Conservation (phyloP, 2,329 filamentous ascomycete genomes). For the Aspergillus sp. region DNA sequence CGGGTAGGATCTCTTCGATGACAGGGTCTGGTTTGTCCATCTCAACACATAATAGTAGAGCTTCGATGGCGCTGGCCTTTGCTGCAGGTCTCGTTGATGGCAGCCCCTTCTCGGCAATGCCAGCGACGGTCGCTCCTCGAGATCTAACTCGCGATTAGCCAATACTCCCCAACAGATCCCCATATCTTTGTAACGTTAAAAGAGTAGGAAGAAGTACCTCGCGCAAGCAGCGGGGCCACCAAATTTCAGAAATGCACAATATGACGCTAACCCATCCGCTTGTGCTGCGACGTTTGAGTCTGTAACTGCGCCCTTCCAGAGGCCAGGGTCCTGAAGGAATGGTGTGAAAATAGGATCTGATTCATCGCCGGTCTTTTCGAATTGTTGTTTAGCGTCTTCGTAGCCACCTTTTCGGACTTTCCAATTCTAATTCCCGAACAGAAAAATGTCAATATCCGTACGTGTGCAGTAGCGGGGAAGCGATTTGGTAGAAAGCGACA, state of each 20-base stretch:
- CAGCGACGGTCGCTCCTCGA: slow-evolving; percentile 71
- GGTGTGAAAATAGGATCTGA: slow-evolving; percentile 83
- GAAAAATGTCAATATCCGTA: slow-evolving; percentile 27
- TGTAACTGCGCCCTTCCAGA: slow-evolving; percentile 91
- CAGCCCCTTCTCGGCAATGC: slow-evolving; percentile 90
- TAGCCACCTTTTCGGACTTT: slow-evolving; percentile 96
- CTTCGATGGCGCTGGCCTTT: slow-evolving; percentile 85
- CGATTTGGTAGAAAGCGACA: slow-evolving; percentile 15
- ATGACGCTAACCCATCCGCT: slow-evolving; percentile 83
- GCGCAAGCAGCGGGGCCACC: slow-evolving; percentile 78
- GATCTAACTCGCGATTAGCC: slow-evolving; percentile 57
- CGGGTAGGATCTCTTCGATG: slow-evolving; percentile 85
- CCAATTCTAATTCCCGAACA: slow-evolving; percentile 67
- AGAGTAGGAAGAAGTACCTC: slow-evolving; percentile 52
- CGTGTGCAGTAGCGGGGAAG: not conserved
- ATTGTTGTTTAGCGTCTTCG: slow-evolving; percentile 87
- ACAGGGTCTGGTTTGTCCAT: slow-evolving; percentile 83
- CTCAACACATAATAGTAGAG: slow-evolving; percentile 85
- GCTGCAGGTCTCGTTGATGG: slow-evolving; percentile 84
- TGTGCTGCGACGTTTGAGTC: slow-evolving; percentile 98
- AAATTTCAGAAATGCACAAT: slow-evolving; percentile 91
- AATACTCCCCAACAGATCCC: not conserved
- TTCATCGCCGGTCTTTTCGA: slow-evolving; percentile 83
- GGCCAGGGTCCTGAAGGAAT: slow-evolving; percentile 78
- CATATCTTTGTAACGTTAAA: not conserved